These are phyloP conservation scores for Raffaelea albimanens DNA, from an alignment of 2,329 filamentous ascomycete genomes.

Conservation along the genomic window DNA sequence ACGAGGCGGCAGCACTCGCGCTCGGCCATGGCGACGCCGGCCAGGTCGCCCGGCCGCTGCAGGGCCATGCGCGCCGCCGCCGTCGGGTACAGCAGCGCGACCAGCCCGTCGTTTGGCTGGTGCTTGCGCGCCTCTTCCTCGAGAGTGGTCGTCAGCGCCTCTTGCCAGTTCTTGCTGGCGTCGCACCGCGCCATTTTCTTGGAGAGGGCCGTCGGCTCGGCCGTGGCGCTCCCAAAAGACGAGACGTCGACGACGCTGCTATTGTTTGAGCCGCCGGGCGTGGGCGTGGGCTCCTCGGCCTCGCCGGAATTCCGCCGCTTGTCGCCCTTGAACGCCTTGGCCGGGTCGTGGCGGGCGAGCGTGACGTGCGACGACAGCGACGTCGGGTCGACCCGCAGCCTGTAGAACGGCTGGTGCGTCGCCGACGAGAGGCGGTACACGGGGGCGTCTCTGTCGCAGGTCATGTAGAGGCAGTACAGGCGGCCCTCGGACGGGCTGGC, in stretches of 20 bases:
- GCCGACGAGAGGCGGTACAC: conserved; percentile 57
- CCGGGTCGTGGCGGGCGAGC: conserved; percentile 50
- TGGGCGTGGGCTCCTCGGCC: conserved; percentile 10
- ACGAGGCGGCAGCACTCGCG: conserved; percentile 61
- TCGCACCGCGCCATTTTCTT: conserved; percentile 23
- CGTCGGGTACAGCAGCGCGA: conserved; percentile 59
- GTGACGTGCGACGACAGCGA: conserved; percentile 53
- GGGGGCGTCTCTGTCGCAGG: conserved; percentile 48
- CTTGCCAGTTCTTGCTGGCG: conserved; percentile 43
- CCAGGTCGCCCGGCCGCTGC: conserved; percentile 48
- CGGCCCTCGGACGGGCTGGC: conserved; percentile 49
- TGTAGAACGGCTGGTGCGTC: conserved; percentile 58
- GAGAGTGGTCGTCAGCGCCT: conserved; percentile 48
- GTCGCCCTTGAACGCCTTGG: conserved; percentile 38
- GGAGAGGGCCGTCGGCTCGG: conserved; percentile 22
- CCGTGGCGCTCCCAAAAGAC: conserved; percentile 28
- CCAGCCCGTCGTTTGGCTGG: conserved; percentile 50
- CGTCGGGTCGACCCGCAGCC: conserved; percentile 53
- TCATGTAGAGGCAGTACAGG: conserved; percentile 49
- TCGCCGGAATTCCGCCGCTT: conserved; percentile 13
- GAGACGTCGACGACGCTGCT: conserved; percentile 14
- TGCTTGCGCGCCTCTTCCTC: conserved; percentile 44
- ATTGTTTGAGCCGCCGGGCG: conserved; percentile 12
- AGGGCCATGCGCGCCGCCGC: conserved; percentile 55
- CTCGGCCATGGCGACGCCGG: conserved; percentile 53